Evolutionary conservation across 495 filamentous ascomycete genomes (phyloP).

Genomic region (Cercophora newfieldiana): DNA sequence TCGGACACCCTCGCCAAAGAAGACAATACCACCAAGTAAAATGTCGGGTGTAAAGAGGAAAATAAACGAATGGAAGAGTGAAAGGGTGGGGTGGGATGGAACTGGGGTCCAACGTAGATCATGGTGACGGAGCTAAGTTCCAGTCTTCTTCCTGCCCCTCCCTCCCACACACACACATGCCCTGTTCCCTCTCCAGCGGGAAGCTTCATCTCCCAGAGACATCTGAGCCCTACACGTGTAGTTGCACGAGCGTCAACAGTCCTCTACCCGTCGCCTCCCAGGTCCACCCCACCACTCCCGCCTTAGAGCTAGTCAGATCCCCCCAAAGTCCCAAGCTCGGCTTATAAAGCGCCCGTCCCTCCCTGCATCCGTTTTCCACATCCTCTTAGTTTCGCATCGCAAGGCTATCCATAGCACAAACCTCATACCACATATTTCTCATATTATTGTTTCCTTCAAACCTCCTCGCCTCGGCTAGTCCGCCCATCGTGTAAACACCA

Average conservation of each 20-base stretch:
- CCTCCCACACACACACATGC: neutral
- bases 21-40: neutral
- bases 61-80: neutral
- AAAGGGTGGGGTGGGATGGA: neutral
- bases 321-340: slow-evolving; percentile 22
- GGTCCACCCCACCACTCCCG: slow-evolving; percentile 14
- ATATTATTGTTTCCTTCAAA: neutral
- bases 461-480: neutral
- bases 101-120: slow-evolving; percentile 14
- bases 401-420: neutral
- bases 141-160: neutral
- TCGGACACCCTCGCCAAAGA: neutral
- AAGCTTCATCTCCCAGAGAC: neutral
- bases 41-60: neutral
- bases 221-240: neutral
- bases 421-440: no score
- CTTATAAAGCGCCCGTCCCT: slow-evolving; percentile 25
- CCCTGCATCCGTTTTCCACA: neutral
- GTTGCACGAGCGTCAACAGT: neutral
- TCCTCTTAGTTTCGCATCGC: neutral
- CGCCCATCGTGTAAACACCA: neutral
- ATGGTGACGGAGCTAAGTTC: slow-evolving; percentile 6
- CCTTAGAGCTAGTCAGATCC: slow-evolving; percentile 27
- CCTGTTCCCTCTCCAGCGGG: neutral
- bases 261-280: neutral